Evolutionary conservation across 768 basidiomycete species (phyloP), one percentile per base, ranked within the genome.

Genomic region (Dioszegia crocea): DNA sequence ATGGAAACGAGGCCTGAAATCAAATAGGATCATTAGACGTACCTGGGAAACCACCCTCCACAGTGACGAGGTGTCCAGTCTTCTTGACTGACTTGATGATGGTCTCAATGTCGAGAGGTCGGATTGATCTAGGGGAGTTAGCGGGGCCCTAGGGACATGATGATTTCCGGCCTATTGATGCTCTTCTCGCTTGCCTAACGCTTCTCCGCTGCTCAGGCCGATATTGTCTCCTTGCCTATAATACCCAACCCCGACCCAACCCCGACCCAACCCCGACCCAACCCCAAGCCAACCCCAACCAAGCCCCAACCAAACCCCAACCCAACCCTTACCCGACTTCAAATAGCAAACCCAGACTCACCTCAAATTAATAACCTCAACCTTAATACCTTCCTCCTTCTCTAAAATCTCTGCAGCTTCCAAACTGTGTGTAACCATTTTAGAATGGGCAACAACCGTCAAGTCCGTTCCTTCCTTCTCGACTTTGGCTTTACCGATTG

Each of bases 1-100:
- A n/a, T n/a, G n/a, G n/a, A n/a, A n/a, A n/a, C n/a, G n/a, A n/a
- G n/a, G n/a, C n/a, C n/a, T n/a, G n/a, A n/a, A n/a, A n/a, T n/a
- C n/a, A n/a, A n/a, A n/a, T n/a, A 36, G 31, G 43, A 31, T 9
- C 9, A 55, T 39, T 23, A n/a, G 39, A 59, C 67, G 39, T 27
- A 74, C 72, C 68, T 38, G 96, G 96, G 91, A 96, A 99, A 38
- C 96, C 96, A 78, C 94, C 94, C 79, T 99, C 96, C 50, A 91
- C 93, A 57, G 88, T 89, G 54, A 99, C 82, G 63, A 99, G 83
- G 57, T 92, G 83, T 80, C 94, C 94, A 31, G 96, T 99, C 83
- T 99, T 99, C 84, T 98, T 98, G 71, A 99, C 90, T 8, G 91
- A 93, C 72, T 85, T 83, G 77, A 89, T 93, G 79, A 99, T 97